Percentiles rank a stretch among this genome's conserved stretches.
These are phyloP conservation scores for Candida corydali DNA, from an alignment of 805 yeast species.

Conservation along the genomic window DNA sequence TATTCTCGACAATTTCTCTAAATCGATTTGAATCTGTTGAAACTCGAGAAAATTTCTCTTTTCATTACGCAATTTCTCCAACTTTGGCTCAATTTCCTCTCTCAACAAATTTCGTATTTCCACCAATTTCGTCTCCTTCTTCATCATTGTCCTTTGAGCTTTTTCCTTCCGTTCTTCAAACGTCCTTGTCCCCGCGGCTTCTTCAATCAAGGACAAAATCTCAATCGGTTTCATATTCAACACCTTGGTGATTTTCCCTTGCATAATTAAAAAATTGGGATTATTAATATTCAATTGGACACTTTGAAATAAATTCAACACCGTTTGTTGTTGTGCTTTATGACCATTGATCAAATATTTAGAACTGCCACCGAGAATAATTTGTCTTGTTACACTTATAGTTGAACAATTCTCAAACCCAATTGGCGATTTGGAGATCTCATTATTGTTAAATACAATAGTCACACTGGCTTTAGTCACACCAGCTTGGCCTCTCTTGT, in stretches of 20 bases:
- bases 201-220: conserved; percentile 86
- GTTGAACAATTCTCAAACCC: conserved; percentile 76
- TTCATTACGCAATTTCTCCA: conserved; percentile 74
- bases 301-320: conserved; percentile 83
- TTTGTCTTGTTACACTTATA: conserved; percentile 88
- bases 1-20: conserved; percentile 69
- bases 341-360: conserved; percentile 94
- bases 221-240: conserved; percentile 94
- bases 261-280: conserved; percentile 97
- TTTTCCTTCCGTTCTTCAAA: conserved; percentile 91
- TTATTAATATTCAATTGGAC: conserved; percentile 95
- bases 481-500: conserved; percentile 97
- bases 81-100: conserved; percentile 92
- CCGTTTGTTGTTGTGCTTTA: conserved; percentile 92
- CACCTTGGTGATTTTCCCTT: conserved; percentile 96
- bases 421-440: conserved; percentile 72
- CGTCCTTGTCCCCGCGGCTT: conserved; percentile 96
- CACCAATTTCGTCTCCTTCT: conserved; percentile 78
- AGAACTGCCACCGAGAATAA: conserved; percentile 85
- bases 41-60: conserved; percentile 80
- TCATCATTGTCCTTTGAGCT: conserved; percentile 87
- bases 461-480: conserved; percentile 96
- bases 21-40: conserved; percentile 77
- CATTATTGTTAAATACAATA: conserved; percentile 87
- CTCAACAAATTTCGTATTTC: conserved; percentile 69